Base-by-base conservation (phyloP, 352 stramenopile species). In the Thraustotheca clavata region DNA sequence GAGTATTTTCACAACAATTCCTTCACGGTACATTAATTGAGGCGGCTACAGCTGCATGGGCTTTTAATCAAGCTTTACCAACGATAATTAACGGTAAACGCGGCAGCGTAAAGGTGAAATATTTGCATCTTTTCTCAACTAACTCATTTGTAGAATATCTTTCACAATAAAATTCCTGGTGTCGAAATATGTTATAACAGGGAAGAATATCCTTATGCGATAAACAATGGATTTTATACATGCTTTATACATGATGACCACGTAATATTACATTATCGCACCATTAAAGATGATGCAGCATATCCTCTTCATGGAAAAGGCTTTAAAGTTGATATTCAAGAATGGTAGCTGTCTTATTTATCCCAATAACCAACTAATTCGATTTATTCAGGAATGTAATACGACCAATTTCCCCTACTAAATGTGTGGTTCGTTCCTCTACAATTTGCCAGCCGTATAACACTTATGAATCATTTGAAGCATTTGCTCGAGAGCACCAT, bases 281-380 rank as follows among this genome's bases (percentile, higher is more conserved):
- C 43, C 2, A 52, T 52, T 31, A 24, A 31, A 2, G 18, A 52
- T 31, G 43, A 52, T 31, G 43, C 12, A 3, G 43, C n/a, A 2
- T 9, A 11, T 7, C 43, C 43, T 1, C 14, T 52, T 9, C 24
- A 31, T 31, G 43, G 34, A 9, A 52, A 52, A 31, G 43, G 43
- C 43, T 52, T 52, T 31, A 52, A 52, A 31, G 34, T 52, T 7
- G 43, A 52, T 31, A 52, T 52, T 24, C 43, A 52, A 52, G 43
- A 52, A 52, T 52, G 43, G 43, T 52, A 52, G 6, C 18, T 24
- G 11, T 9, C 43, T 29, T 6, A 50, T 50, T 14, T 22, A 14
- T 3, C 11, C 22, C 6, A 14, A 22, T 14, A 14, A 6, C 27
- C 33, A 14, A 50, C 6, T 12, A 50, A 14, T 50, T 22, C 43